Base-by-base conservation (phyloP, 1,139 yeast species). In the Scheffersomyces cryptocercus region DNA sequence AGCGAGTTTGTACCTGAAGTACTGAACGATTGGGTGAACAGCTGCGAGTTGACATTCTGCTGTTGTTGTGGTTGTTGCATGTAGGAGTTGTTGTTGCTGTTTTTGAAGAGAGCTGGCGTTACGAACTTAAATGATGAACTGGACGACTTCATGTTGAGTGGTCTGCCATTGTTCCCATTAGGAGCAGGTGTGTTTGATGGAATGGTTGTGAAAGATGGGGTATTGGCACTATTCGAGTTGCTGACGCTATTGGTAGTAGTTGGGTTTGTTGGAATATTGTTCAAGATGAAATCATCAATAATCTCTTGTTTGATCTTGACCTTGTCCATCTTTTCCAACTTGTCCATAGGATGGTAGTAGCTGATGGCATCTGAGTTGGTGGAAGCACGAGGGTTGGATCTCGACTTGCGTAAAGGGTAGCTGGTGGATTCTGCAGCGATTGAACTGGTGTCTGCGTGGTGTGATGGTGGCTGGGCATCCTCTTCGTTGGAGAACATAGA, bases 251-350 rank as follows among this genome's bases (percentile, higher is more conserved):
- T 14, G 6, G 20, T 14, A 12, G 35, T 37, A n/a, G 42, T 45
- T 32, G 40, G 41, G 14, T 56, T 62, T 33, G 61, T 68, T 43
- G 71, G 71, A 26, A 70, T 68, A 45, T 69, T 70, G 54, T 70
- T 70, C 47, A 70, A 56, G 39, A 59, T 50, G 49, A 70, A 70
- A 50, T 71, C 76, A 45, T 70, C 72, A 40, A 69, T 68, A 44
- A 70, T 70, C 46, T 71, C 75, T 48, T 70, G 74, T 49, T 71
- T 72, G 50, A 70, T 64, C 44, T 65, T 61, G 36, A 53, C 52
- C 47, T 63, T 65, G 43, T 65, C 70, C 46, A 56, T 51, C 24
- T 46, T 40, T 32, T 39, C 33, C 16, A 30, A 28, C 26, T 34
- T 35, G 30, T 45, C 12, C 36, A 12, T 11, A n/a, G 28, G 16